phyloP scores from a whole-genome alignment of 2,329 filamentous ascomycete species.

The Aureobasidium uvarum region DNA sequence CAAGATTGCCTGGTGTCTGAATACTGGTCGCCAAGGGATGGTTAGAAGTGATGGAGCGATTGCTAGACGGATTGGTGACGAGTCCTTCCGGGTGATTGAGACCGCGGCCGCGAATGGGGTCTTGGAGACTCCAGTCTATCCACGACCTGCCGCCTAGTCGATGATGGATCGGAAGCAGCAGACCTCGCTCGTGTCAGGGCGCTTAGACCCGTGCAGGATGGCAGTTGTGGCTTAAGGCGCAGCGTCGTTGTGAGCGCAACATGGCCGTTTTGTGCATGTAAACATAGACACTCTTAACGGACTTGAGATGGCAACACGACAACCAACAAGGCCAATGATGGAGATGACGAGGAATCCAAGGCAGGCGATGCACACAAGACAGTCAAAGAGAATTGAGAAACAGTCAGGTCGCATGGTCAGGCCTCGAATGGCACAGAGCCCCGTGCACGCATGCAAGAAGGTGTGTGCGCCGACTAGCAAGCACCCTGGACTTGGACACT shows the following conservation, averaged over 20 bases:
- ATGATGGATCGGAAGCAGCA: conserved; percentile 14
- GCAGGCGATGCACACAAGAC: neutral
- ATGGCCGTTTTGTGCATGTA: neutral
- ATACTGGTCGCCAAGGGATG: neutral
- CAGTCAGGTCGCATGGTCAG: conserved; percentile 11
- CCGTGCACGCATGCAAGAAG: conserved; percentile 16
- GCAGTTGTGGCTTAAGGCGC: conserved; percentile 22
- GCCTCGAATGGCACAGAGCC: conserved; percentile 2
- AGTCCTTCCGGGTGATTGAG: neutral
- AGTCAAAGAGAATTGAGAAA: neutral
- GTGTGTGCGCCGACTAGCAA: conserved; percentile 16
- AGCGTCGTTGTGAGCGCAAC: conserved; percentile 16
- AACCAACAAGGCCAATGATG: neutral
- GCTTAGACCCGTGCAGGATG: conserved; percentile 15
- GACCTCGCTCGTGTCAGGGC: conserved; percentile 18
- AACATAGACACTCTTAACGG: neutral
- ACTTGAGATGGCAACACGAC: neutral
- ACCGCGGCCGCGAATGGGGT: conserved; percentile 7
- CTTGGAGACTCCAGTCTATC: conserved; percentile 6
- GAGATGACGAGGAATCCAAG: neutral
- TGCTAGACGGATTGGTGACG: neutral
- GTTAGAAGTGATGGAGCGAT: neutral
- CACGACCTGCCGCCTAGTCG: neutral
- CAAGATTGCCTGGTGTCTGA: conserved; percentile 14
- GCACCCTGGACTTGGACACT: conserved; percentile 15